Conservation (phyloP, 345 rosid species). For the Gossypium turneri region DNA sequence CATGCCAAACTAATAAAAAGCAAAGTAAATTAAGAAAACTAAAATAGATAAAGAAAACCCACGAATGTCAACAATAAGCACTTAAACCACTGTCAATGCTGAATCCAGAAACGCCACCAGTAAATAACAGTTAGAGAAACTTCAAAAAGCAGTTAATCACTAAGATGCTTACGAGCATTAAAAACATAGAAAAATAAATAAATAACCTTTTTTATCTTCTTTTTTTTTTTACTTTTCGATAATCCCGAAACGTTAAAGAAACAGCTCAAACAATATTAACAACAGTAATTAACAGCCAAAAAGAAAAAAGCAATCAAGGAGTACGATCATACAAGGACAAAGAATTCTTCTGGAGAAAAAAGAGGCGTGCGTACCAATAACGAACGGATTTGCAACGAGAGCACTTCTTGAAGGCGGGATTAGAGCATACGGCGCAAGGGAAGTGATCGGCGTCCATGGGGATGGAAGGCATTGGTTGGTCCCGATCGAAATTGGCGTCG, state of each 20-base stretch:
- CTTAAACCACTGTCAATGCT: not conserved
- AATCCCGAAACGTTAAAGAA: not conserved
- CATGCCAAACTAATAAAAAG: not conserved
- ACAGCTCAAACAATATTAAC: not conserved
- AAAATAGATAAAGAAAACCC: not conserved
- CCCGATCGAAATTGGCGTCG: conserved; percentile 63
- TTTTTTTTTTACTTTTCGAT: not conserved
- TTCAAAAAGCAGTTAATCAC: not conserved
- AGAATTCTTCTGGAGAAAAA: not conserved
- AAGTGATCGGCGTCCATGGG: not conserved
- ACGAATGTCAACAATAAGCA: not conserved
- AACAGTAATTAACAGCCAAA: not conserved
- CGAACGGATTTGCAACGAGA: conserved; percentile 57
- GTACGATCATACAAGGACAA: not conserved
- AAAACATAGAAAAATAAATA: not conserved
- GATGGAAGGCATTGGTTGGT: conserved; percentile 19
- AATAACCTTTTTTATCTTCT: not conserved
- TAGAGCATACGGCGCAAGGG: conserved; percentile 38
- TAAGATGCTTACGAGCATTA: not conserved
- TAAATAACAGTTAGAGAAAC: not conserved
- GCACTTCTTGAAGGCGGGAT: conserved; percentile 35
- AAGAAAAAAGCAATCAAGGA: not conserved
- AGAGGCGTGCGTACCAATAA: conserved; percentile 35
- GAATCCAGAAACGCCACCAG: not conserved
- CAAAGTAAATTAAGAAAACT: not conserved